phyloP scores from a whole-genome alignment of 768 basidiomycete genomes.

The Pleurotus platypus region DNA sequence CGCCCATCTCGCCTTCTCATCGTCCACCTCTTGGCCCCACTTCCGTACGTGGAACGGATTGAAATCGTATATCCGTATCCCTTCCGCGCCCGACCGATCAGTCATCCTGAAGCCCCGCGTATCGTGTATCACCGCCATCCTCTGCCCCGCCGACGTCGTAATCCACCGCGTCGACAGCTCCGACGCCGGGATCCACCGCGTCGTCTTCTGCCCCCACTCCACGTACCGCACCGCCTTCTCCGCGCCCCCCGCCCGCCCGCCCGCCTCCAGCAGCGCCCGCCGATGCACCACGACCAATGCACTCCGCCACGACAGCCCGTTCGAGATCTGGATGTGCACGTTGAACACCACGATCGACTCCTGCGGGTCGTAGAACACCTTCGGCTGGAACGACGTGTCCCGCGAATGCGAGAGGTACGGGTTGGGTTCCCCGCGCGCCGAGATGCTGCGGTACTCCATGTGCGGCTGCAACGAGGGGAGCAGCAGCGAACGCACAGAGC shows the following conservation, averaged over 20 bases:
- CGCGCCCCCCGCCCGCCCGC: conserved; percentile 9
- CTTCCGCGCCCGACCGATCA: neutral
- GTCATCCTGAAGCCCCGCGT: neutral
- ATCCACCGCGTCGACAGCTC: conserved; percentile 32
- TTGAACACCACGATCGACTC: conserved; percentile 33
- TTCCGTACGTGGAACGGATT: conserved; percentile 19
- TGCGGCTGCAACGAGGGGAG: conserved; percentile 22
- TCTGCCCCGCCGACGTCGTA: conserved; percentile 31
- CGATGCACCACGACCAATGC: conserved; percentile 36
- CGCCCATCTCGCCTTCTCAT: neutral
- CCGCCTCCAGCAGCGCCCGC: conserved; percentile 19
- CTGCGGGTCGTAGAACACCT: conserved; percentile 18
- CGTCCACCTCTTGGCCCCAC: conserved; percentile 1
- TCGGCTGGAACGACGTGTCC: conserved; percentile 14
- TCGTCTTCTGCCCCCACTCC: conserved; percentile 29
- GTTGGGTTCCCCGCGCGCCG: conserved; percentile 40
- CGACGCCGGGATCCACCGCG: conserved; percentile 28
- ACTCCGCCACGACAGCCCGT: neutral
- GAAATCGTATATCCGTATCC: conserved; percentile 23
- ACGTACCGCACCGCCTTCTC: conserved; percentile 19
- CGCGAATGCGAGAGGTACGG: conserved; percentile 17
- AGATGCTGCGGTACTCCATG: conserved; percentile 19
- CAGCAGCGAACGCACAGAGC: conserved; percentile 8
- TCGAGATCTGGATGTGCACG: conserved; percentile 18
- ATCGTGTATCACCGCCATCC: conserved; percentile 22